Evolutionary conservation across 2,329 filamentous ascomycete genomes (phyloP).

Genomic region (Neopestalotiopsis rosae): DNA sequence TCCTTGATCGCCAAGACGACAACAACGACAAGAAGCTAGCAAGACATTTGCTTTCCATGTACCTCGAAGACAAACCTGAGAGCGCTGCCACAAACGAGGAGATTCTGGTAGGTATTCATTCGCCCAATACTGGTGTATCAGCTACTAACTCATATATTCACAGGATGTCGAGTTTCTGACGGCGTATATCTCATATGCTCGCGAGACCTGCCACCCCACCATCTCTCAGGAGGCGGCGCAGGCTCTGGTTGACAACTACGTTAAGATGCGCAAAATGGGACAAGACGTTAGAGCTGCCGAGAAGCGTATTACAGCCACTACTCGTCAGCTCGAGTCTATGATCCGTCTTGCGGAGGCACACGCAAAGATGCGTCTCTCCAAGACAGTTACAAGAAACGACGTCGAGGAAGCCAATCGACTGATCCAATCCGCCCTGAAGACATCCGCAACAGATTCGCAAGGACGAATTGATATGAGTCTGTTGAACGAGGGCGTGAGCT

Average conservation of each 20-base stretch:
- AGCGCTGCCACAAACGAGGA: conserved; percentile 77
- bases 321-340: conserved; percentile 96
- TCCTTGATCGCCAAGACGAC: conserved; percentile 93
- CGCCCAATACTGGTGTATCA: neutral
- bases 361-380: conserved; percentile 91
- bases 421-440: conserved; percentile 93
- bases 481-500: conserved; percentile 90
- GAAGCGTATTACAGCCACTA: conserved; percentile 96
- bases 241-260: conserved; percentile 85
- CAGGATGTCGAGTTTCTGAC: conserved; percentile 95
- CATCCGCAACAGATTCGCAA: conserved; percentile 91
- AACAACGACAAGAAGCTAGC: conserved; percentile 86
- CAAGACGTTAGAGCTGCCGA: conserved; percentile 86
- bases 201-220: conserved; percentile 80
- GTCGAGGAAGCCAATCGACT: conserved; percentile 90
- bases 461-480: conserved; percentile 97
- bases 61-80: conserved; percentile 91
- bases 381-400: conserved; percentile 77
- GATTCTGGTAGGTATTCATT: conserved; percentile 69
- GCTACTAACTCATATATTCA: conserved; percentile 31
- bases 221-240: conserved; percentile 82
- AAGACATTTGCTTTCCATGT: conserved; percentile 93
- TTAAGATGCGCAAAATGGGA: conserved; percentile 93
- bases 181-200: conserved; percentile 95
- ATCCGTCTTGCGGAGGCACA: conserved; percentile 96